Evolutionary conservation across 192 early-diverging fungal genomes (phyloP).

Genomic region (Coemansia sp.): DNA sequence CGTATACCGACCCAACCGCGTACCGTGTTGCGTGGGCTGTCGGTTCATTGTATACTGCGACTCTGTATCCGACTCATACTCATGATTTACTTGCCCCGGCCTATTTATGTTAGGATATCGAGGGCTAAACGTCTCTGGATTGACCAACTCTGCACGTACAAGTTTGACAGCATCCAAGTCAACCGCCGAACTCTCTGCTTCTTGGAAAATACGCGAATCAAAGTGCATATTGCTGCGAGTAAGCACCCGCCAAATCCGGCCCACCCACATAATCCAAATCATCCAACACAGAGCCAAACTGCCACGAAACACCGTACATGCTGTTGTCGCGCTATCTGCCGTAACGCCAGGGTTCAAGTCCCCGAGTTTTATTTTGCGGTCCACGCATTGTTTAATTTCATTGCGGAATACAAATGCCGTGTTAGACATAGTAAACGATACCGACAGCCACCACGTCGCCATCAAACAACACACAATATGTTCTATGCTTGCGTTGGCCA

Average conservation of each 20-base stretch:
- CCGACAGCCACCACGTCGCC: slow-evolving; percentile 48
- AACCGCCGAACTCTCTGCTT: slow-evolving; percentile 17
- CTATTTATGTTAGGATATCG: slow-evolving; percentile 4
- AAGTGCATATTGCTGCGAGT: slow-evolving; percentile 37
- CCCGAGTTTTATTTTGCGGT: slow-evolving; percentile 1
- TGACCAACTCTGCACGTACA: slow-evolving; percentile 4
- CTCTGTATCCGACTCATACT: not conserved
- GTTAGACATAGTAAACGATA: slow-evolving; percentile 35
- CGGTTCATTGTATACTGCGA: not conserved
- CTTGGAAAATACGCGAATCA: slow-evolving; percentile 44
- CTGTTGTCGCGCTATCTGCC: slow-evolving; percentile 10
- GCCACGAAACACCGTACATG: slow-evolving; percentile 37
- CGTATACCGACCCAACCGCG: slow-evolving; percentile 8
- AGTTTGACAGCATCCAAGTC: slow-evolving; percentile 19
- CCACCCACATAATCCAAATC: slow-evolving; percentile 33
- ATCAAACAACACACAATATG: slow-evolving; percentile 26
- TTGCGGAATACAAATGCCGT: slow-evolving; percentile 42
- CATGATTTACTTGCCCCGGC: not conserved
- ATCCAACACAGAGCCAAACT: slow-evolving; percentile 44
- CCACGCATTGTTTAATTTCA: slow-evolving; percentile 32
- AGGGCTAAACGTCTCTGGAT: slow-evolving; percentile 35
- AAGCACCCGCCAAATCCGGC: slow-evolving; percentile 37
- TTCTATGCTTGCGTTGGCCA: slow-evolving; percentile 22
- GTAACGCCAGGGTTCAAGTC: not conserved
- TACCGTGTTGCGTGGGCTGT: not conserved